A percentile compares a stretch with the other conserved stretches of the same genome.
These are phyloP conservation scores for Microthlaspi erraticum DNA, from an alignment of 345 rosid genomes.

Conservation along the genomic window DNA sequence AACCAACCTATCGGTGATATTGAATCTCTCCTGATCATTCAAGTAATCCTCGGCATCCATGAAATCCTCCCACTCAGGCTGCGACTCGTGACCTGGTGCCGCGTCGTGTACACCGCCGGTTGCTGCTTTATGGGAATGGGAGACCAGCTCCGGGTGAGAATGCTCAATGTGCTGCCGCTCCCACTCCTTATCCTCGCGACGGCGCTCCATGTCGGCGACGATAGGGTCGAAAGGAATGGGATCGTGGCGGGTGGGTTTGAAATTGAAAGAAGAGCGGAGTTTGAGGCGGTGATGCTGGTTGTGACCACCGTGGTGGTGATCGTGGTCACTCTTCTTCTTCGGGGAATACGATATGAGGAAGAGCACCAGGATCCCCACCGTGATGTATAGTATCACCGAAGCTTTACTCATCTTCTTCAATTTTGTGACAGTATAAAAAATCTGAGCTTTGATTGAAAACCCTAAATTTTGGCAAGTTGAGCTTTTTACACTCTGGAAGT, in stretches of 20 bases:
- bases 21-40: constrained; percentile 85
- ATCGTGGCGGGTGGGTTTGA: constrained; percentile 55
- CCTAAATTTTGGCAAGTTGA: constrained; percentile 31
- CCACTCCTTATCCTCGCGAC: constrained; percentile 85
- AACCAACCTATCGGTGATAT: constrained; percentile 74
- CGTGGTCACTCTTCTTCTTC: constrained; percentile 41
- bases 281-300: constrained; percentile 58
- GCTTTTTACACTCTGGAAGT: constrained; percentile 6
- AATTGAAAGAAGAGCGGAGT: constrained; percentile 60
- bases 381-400: constrained; percentile 54
- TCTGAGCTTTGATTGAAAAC: constrained; percentile 25
- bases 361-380: constrained; percentile 57
- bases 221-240: constrained; percentile 73
- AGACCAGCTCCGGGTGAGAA: constrained; percentile 59
- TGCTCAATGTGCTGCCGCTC: constrained; percentile 71
- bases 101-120: constrained; percentile 25
- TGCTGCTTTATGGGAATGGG: constrained; percentile 26
- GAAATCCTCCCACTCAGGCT: constrained; percentile 97
- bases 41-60: constrained; percentile 92
- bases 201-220: constrained; percentile 77
- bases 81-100: constrained; percentile 71
- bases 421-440: neutral
- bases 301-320: constrained; percentile 43
- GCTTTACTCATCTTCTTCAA: constrained; percentile 42
- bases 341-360: constrained; percentile 63